Evolutionary conservation across 139 green algal species (phyloP), one percentile per base, ranked within the genome.

Genomic region (Closterium sp.): DNA sequence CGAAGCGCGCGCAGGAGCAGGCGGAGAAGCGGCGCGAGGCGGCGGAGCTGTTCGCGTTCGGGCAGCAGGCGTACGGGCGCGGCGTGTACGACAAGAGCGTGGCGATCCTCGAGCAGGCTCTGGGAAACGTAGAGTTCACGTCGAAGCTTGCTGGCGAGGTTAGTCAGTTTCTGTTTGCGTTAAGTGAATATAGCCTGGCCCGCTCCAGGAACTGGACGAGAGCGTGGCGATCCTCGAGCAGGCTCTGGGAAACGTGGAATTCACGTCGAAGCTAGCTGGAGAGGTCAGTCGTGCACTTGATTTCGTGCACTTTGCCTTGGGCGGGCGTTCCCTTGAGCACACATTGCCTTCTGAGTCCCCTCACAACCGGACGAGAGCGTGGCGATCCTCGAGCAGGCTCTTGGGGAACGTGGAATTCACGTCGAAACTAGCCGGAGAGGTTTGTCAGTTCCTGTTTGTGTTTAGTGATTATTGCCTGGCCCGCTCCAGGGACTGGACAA

Each of bases 41-140:
- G 38, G 24, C 90, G 79, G 31, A 70, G n/a, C 86, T 93, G 29
- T 93, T 93, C 50, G 24, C 32, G 30, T 84, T 91, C 45, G 90
- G 90, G 29, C 90, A 93, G 85, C 29, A 29, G 19, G 90, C 90
- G 21, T 93, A 93, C 85, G 90, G 85, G n/a, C 90, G 90, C 22
- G 90, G 90, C 0, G 85, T 93, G 86, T 93, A 93, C 30, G 90
- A 93, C 70, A 93, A 93, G 30, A 62, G 34, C n/a, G 90, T 93
- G 22, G 85, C 91, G 32, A 93, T 93, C 79, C 30, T 93, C 1
- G 90, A 93, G 73, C 50, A 85, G 38, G 90, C 90, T 5, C 70
- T 90, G 42, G n/a, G 31, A 24, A 92, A 92, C 38, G 84, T 28
- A n/a, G 31, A 86, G 24, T 34, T 38, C 34, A 85, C 29, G 30